These are phyloP conservation scores for Phascolomyces articulosus DNA, from an alignment of 371 early-diverging fungal species.

Conservation along the genomic window DNA sequence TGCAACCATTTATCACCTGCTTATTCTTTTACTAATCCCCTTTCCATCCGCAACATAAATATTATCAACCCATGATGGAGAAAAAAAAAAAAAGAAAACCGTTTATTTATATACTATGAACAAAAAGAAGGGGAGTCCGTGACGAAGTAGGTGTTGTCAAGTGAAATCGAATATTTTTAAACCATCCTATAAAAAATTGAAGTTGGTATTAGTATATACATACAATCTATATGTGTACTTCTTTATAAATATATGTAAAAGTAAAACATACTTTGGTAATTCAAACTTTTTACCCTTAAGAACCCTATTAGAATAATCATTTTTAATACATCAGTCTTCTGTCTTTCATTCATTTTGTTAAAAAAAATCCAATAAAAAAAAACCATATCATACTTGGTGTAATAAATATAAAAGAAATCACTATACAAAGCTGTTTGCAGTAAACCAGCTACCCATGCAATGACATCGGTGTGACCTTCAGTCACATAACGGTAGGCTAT, in stretches of 20 bases:
- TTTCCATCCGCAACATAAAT: no score
- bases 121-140: not conserved
- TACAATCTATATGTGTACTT: no score
- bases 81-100: no score
- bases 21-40: no score
- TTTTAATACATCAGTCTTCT: not conserved
- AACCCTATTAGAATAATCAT: slow-evolving; percentile 55
- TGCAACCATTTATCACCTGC: no score
- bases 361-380: not conserved
- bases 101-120: not conserved
- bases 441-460: slow-evolving; percentile 85
- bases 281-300: slow-evolving; percentile 86
- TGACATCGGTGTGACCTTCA: slow-evolving; percentile 73
- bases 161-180: not conserved
- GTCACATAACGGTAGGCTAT: slow-evolving; percentile 77
- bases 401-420: slow-evolving; percentile 99
- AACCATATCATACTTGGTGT: slow-evolving; percentile 72
- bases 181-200: not conserved
- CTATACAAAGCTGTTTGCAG: slow-evolving; percentile 96
- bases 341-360: no score
- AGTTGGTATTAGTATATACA: not conserved
- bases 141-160: not conserved
- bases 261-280: slow-evolving; percentile 58
- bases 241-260: not conserved
- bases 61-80: no score